A percentile compares a stretch with the other conserved stretches of the same genome.
Conservation (phyloP, 2,329 filamentous ascomycete genomes). For the Beauveria caledonica region DNA sequence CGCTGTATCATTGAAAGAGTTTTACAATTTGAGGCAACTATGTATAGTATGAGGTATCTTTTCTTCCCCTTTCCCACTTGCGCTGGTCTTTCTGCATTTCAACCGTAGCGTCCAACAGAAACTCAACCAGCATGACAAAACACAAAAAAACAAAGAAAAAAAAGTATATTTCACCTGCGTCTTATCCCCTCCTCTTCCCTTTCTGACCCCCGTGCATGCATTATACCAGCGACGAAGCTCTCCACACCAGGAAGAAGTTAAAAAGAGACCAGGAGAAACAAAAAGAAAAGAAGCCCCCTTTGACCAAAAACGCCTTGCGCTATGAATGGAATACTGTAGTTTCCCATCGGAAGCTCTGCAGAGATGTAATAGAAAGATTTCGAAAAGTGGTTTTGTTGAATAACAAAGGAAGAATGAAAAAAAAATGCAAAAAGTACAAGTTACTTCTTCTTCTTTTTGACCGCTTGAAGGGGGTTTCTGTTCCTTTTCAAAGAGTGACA, state of each 20-base stretch:
- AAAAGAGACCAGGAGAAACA: conserved; percentile 16
- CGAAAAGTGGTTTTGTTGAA: conserved; percentile 10
- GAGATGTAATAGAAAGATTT: conserved; percentile 9
- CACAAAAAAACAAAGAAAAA: conserved; percentile 7
- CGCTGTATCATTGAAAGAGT: conserved; percentile 14
- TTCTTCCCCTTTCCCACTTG: conserved; percentile 15
- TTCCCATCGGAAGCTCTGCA: conserved; percentile 11
- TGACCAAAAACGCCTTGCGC: conserved; percentile 47
- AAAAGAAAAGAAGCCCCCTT: conserved; percentile 36
- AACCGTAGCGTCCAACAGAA: conserved; percentile 11
- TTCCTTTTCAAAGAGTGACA: conserved; percentile 60
- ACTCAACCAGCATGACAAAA: neutral
- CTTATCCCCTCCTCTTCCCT: conserved; percentile 14
- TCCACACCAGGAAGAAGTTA: conserved; percentile 12
- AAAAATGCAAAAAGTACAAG: conserved; percentile 16
- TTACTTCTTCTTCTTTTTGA: conserved; percentile 11
- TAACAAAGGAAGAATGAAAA: conserved; percentile 23
- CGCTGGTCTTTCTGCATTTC: conserved; percentile 21
- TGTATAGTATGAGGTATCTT: conserved; percentile 20
- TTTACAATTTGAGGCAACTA: conserved; percentile 27
- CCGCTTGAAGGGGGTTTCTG: neutral
- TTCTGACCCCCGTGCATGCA: conserved; percentile 20
- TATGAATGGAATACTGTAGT: conserved; percentile 32
- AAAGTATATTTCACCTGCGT: conserved; percentile 4
- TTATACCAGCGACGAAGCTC: conserved; percentile 21